Evolutionary conservation across 345 rosid species (phyloP), one percentile per base, ranked within the genome.

Genomic region (Hibiscus mutabilis): DNA sequence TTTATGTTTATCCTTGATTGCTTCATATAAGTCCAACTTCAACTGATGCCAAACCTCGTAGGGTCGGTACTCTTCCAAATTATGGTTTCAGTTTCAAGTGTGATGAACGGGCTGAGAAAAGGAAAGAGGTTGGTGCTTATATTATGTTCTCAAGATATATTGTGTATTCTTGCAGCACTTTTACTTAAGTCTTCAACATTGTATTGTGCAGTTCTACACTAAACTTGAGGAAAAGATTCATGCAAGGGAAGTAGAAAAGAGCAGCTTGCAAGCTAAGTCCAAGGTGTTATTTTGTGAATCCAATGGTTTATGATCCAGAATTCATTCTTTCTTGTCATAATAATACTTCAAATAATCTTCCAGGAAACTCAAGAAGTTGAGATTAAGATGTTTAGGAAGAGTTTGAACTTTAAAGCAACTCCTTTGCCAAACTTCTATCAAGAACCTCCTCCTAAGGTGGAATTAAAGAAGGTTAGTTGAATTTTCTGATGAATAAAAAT

Each of bases 51-150:
- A 90, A 87, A 77, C 72, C 89, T 82, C 85, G 78, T 13, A 88
- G 70, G 83, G 78, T 72, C 13, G 91, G 95, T 80, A 79, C 85
- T 18, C 98, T 91, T 84, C 99, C 99, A 70, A 92, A 88, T 68
- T 96, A 96, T 71, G 98, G 99, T 35, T 96, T 96, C 86, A 92
- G 91, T n/a, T n/a, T n/a, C n/a, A n/a, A n/a, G n/a, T n/a, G n/a
- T n/a, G n/a, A n/a, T n/a, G n/a, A n/a, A n/a, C n/a, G n/a, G n/a
- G n/a, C n/a, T n/a, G n/a, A n/a, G n/a, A n/a, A n/a, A n/a, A n/a
- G n/a, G n/a, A n/a, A 71, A 83, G 99, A 96, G 98, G 99, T 95
- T 69, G 15, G 86, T 63, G 64, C 57, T 66, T 76, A 5, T 49
- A 8, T 65, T 81, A 59, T 55, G 44, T 60, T 68, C 56, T 77